Conservation (phyloP, 192 early-diverging fungal genomes). For the Cladochytrium replicatum region DNA sequence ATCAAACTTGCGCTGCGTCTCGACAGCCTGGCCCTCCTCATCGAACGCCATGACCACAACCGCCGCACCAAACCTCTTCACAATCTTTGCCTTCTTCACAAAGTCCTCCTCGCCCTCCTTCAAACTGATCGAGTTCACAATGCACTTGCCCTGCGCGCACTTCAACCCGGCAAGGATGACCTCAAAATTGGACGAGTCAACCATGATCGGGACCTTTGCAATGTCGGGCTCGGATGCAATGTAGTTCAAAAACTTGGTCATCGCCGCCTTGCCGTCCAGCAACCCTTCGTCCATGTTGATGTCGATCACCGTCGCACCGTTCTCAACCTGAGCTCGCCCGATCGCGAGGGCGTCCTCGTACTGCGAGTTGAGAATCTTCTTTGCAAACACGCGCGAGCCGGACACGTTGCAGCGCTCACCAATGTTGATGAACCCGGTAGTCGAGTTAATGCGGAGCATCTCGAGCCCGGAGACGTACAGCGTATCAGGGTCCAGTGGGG, state of each 20-base stretch:
- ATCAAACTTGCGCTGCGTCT: constrained; percentile 70
- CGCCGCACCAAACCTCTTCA: constrained; percentile 86
- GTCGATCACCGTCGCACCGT: constrained; percentile 90
- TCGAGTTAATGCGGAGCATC: constrained; percentile 68
- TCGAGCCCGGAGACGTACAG: constrained; percentile 79
- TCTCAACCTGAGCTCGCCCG: constrained; percentile 88
- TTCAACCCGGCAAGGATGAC: constrained; percentile 91
- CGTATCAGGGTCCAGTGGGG: constrained; percentile 49
- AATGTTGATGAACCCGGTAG: constrained; percentile 84
- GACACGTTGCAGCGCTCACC: constrained; percentile 97
- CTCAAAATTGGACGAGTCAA: constrained; percentile 97
- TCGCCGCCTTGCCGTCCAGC: constrained; percentile 86
- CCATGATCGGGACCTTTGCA: constrained; percentile 79
- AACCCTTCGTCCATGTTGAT: constrained; percentile 96
- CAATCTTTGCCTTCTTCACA: constrained; percentile 77
- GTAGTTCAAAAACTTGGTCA: constrained; percentile 89
- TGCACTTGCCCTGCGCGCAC: constrained; percentile 94
- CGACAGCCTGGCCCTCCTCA: constrained; percentile 85
- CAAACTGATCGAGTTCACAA: constrained; percentile 93
- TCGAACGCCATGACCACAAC: constrained; percentile 98
- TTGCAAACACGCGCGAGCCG: constrained; percentile 87
- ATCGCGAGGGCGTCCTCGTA: constrained; percentile 93
- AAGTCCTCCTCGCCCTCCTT: constrained; percentile 94
- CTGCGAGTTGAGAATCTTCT: constrained; percentile 83
- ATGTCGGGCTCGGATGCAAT: constrained; percentile 92